Conservation (phyloP, 208 protist genomes). For the Trypanosoma rangeli region DNA sequence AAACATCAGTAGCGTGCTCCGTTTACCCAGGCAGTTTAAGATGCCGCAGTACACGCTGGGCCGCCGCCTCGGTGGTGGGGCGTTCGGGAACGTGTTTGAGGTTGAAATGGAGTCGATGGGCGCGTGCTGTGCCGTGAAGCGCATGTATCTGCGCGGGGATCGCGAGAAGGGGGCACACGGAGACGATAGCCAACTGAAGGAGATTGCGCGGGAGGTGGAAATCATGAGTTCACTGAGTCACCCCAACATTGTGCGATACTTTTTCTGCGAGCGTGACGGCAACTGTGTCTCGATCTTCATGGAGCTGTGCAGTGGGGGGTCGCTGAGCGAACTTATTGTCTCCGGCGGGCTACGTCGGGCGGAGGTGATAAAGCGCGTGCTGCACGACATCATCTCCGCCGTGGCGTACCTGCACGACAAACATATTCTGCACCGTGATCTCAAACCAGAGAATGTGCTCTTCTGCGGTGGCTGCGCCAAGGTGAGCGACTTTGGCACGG, state of each 20-base stretch:
- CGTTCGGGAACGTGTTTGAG: constrained; percentile 87
- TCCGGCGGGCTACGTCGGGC: constrained; percentile 40
- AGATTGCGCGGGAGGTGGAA: constrained; percentile 79
- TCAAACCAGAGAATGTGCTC: constrained; percentile 87
- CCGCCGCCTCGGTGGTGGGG: constrained; percentile 69
- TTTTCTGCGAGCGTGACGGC: constrained; percentile 75
- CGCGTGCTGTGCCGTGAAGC: constrained; percentile 79
- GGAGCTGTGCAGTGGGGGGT: constrained; percentile 84
- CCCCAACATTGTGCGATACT: constrained; percentile 84
- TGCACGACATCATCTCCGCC: constrained; percentile 67
- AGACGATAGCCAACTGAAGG: constrained; percentile 52
- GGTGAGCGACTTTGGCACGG: constrained; percentile 83
- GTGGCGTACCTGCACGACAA: constrained; percentile 78
- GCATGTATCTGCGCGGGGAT: constrained; percentile 69
- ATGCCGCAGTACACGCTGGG: constrained; percentile 76
- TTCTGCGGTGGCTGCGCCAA: constrained; percentile 70
- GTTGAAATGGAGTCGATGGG: constrained; percentile 64
- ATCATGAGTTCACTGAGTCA: constrained; percentile 82
- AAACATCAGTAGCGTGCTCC: constrained; percentile 22
- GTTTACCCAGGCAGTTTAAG: constrained; percentile 24
- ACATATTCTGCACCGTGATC: constrained; percentile 79
- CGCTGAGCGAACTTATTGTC: constrained; percentile 58
- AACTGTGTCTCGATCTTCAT: constrained; percentile 91
- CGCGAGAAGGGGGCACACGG: constrained; percentile 18
- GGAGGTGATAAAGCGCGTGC: constrained; percentile 48